Percentiles rank a stretch among this genome's conserved stretches.
These are phyloP conservation scores for Fusarium sp. DNA, from an alignment of 2,329 filamentous ascomycete genomes.

Conservation along the genomic window DNA sequence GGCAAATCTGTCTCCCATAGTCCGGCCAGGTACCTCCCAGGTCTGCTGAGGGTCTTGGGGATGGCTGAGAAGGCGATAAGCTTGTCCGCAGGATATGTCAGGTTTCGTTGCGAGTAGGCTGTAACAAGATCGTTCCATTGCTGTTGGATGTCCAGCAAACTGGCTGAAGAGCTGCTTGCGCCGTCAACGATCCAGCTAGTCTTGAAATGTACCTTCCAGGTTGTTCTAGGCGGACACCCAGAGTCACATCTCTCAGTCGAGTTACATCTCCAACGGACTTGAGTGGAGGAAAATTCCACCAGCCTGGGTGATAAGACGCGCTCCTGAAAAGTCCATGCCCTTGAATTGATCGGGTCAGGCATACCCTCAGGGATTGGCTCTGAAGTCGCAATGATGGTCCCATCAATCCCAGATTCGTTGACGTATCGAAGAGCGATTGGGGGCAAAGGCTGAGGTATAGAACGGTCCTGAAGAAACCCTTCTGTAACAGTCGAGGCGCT, in stretches of 20 bases:
- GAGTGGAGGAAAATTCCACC: not conserved
- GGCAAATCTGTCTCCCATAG: not conserved
- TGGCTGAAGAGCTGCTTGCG: too few relatives aligned
- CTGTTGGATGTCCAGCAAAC: not conserved
- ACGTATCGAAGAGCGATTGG: not conserved
- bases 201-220: not conserved
- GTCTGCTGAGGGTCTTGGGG: not conserved
- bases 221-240: not conserved
- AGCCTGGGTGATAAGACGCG: not conserved
- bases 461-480: not conserved
- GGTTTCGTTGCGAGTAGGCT: not conserved
- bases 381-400: not conserved
- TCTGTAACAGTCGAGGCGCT: not conserved
- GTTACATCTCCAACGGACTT: not conserved
- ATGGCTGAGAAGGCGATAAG: slow-evolving; percentile 1
- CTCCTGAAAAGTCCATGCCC: not conserved
- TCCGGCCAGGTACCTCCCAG: not conserved
- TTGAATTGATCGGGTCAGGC: slow-evolving; percentile 1
- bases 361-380: not conserved
- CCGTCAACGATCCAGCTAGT: not conserved
- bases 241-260: not conserved
- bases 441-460: not conserved
- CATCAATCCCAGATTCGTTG: not conserved
- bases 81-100: not conserved
- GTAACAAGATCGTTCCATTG: not conserved